Percentiles rank a stretch among this genome's conserved stretches.
Conservation (phyloP, 306 rosid species). For the Casuarina glauca region DNA sequence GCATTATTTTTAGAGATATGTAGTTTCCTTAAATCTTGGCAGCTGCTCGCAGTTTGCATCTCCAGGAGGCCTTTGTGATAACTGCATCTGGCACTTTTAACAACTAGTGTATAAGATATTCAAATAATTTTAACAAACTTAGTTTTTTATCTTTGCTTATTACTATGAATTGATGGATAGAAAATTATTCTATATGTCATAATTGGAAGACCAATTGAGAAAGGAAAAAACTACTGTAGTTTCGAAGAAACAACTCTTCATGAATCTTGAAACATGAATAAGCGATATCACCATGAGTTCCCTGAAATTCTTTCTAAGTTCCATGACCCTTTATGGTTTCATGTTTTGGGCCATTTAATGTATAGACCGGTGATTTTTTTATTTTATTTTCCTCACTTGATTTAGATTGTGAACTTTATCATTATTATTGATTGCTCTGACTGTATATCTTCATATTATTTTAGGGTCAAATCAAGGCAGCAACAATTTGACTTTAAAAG, state of each 20-base stretch:
- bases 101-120: neutral
- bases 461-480: slow-evolving; percentile 62
- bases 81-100: no score
- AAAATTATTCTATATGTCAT: neutral
- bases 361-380: neutral
- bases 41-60: no score
- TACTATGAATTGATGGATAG: neutral
- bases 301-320: neutral
- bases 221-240: neutral
- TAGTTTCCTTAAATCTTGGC: no score
- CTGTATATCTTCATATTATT: slow-evolving; percentile 25
- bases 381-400: neutral
- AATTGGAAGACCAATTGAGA: neutral
- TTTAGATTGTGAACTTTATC: slow-evolving; percentile 6
- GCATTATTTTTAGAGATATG: no score
- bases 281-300: neutral
- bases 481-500: slow-evolving; percentile 62
- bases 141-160: neutral
- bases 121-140: neutral
- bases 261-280: neutral
- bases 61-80: neutral
- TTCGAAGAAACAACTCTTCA: neutral
- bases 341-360: neutral
- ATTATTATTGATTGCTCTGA: slow-evolving; percentile 20
- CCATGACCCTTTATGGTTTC: neutral